Conservation (phyloP, 139 green algal genomes). For the Desmodesmus armatus region DNA sequence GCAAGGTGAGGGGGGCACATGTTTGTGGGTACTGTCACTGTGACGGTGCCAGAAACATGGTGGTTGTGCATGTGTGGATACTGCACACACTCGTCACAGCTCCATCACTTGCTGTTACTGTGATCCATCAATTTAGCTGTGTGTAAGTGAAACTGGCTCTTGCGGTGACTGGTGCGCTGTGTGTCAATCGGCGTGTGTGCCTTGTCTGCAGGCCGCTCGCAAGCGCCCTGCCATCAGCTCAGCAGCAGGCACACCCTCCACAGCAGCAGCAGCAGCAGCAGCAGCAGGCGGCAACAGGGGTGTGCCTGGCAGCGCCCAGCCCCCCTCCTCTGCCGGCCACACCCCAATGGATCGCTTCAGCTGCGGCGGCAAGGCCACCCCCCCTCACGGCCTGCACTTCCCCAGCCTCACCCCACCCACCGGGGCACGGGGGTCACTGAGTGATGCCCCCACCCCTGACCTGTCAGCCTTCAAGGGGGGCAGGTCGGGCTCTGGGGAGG, state of each 20-base stretch:
- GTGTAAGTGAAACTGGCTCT: no score
- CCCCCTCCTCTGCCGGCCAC: slow-evolving; percentile 31
- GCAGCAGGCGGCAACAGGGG: not conserved
- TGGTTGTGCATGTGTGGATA: no score
- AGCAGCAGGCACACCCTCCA: not conserved
- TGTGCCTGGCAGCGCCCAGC: slow-evolving; percentile 3
- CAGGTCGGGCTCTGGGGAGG: not conserved
- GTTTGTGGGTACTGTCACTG: not conserved
- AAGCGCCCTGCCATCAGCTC: not conserved
- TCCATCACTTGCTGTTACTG: no score
- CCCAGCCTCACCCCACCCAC: slow-evolving; percentile 31
- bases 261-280: slow-evolving; percentile 5
- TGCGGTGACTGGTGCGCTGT: not conserved
- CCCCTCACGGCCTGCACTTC: slow-evolving; percentile 34
- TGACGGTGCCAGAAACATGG: no score
- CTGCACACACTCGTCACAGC: no score
- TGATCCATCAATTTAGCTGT: no score
- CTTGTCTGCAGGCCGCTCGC: not conserved
- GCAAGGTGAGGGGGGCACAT: slow-evolving; percentile 10
- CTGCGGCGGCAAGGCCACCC: slow-evolving; percentile 17
- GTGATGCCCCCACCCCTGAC: not conserved
- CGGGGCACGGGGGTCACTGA: no score
- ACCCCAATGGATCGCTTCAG: slow-evolving; percentile 35
- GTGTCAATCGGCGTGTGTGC: no score
- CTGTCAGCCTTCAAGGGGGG: not conserved